Conservation (phyloP, 1,284 basidiomycete species). For the Cryptococcus maquisensis region DNA sequence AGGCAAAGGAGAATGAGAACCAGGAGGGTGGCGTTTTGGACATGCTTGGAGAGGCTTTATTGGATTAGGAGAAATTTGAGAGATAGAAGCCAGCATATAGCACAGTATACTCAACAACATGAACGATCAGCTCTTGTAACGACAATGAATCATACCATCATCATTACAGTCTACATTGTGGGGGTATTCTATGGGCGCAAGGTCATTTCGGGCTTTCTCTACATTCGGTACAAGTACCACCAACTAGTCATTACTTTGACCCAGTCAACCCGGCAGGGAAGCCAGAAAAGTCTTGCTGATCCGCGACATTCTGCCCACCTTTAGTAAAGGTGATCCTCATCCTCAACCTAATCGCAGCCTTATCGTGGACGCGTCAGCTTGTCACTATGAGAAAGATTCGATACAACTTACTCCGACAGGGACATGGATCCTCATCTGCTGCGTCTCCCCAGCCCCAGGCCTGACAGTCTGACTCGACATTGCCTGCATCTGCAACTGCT, state of each 20-base stretch:
- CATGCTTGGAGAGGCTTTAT: constrained; percentile 42
- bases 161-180: neutral
- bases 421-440: constrained; percentile 88
- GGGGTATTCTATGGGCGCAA: neutral
- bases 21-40: constrained; percentile 32
- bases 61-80: constrained; percentile 30
- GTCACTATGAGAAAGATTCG: neutral
- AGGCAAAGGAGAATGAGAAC: constrained; percentile 11
- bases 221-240: neutral
- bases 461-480: constrained; percentile 81
- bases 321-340: constrained; percentile 75
- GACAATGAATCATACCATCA: neutral
- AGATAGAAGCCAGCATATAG: neutral
- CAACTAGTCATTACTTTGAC: constrained; percentile 18
- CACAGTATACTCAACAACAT: neutral
- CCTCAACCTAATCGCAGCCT: constrained; percentile 80
- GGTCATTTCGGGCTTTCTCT: neutral
- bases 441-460: constrained; percentile 80
- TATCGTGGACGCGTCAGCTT: neutral
- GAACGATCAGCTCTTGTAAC: neutral
- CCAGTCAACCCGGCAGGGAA: constrained; percentile 76
- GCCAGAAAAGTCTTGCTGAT: constrained; percentile 90
- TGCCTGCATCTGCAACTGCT: constrained; percentile 96
- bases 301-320: constrained; percentile 68
- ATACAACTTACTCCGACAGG: constrained; percentile 69